Base-by-base conservation (phyloP, 371 early-diverging fungal species). In the Dinochytrium kinnereticum region DNA sequence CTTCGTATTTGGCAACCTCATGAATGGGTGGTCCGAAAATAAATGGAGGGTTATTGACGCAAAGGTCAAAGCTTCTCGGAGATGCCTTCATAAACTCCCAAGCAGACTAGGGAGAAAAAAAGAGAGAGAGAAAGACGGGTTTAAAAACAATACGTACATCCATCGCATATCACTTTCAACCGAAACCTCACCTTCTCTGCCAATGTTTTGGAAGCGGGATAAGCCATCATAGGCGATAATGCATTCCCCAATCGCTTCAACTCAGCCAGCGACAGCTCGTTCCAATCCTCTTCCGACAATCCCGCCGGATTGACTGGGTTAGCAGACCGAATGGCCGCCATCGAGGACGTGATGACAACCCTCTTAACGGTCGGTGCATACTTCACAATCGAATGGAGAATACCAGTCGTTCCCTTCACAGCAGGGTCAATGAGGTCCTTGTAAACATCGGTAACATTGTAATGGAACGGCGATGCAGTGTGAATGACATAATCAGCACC, bases 391-490 rank as follows among this genome's bases (percentile, higher is more conserved):
- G 81, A 69, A 26, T 66, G 31, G 17, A 81, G 68, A 31, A 79
- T 61, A 17, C 69, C 69, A 17, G 76, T 40, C 17, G 83, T 83
- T 31, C 83, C 83, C 5, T 70, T n/a, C 13, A 81, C 81, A 36
- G 83, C 83, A 39, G 83, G 83, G 30, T 74, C 71, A 68, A 83
- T 74, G 36, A 77, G 61, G 36, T 78, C 78, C 44, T 61, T 39
- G 64, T 74, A 59, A 39, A 57, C 36, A 65, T 77, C 78, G 1
- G 33, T 24, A 39, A 67, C 74, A 10, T 69, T 70, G 74, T 64
- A 73, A 72, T 61, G 68, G 71, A 78, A 80, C 2, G 83, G 83
- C 30, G 73, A 73, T 1, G 83, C 83, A 26, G 71, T 65, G 80
- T 83, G 83, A 13, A 74, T 44, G 28, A 82, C 70, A 50, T 59